Evolutionary conservation across 495 filamentous ascomycete species (phyloP).

Genomic region (Elaphomyces granulatus): DNA sequence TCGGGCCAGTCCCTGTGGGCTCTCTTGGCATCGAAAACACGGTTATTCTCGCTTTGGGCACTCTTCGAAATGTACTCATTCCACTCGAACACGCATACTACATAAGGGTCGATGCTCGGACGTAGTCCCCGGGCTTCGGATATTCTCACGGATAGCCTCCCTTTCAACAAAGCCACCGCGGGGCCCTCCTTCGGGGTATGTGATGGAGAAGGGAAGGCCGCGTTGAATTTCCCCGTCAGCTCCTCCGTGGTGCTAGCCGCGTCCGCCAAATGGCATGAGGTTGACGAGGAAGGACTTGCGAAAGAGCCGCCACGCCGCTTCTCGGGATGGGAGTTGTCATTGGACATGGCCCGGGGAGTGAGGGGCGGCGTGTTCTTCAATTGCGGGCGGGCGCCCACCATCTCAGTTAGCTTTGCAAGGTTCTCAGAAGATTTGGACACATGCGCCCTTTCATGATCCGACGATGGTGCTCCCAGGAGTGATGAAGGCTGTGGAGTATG

Average conservation of each 20-base stretch:
- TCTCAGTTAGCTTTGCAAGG: constrained; percentile 78
- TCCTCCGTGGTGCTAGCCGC: constrained; percentile 24
- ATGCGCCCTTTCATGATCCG: constrained; percentile 36
- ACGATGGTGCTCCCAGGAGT: constrained; percentile 38
- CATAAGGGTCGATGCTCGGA: constrained; percentile 77
- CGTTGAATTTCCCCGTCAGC: constrained; percentile 30
- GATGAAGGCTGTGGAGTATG: constrained; percentile 39
- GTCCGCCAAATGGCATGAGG: constrained; percentile 13
- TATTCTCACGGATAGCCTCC: constrained; percentile 81
- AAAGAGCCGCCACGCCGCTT: constrained; percentile 23
- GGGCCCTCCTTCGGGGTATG: constrained; percentile 31
- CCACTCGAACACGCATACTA: constrained; percentile 92
- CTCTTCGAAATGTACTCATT: constrained; percentile 90
- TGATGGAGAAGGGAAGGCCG: constrained; percentile 26
- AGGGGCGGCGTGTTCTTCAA: constrained; percentile 82
- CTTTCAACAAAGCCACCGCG: constrained; percentile 62
- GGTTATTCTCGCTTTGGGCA: constrained; percentile 44
- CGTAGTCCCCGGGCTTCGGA: constrained; percentile 67
- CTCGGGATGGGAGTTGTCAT: constrained; percentile 33
- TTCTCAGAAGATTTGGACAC: constrained; percentile 46
- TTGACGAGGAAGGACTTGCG: constrained; percentile 14
- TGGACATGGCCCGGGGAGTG: constrained; percentile 73
- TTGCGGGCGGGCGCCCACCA: constrained; percentile 41
- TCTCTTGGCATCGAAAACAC: constrained; percentile 18
- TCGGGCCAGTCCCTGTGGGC: constrained; percentile 44